A percentile compares a stretch with the other conserved stretches of the same genome.
phyloP scores from a whole-genome alignment of 306 rosid genomes.

The Cucumis cinereus region DNA sequence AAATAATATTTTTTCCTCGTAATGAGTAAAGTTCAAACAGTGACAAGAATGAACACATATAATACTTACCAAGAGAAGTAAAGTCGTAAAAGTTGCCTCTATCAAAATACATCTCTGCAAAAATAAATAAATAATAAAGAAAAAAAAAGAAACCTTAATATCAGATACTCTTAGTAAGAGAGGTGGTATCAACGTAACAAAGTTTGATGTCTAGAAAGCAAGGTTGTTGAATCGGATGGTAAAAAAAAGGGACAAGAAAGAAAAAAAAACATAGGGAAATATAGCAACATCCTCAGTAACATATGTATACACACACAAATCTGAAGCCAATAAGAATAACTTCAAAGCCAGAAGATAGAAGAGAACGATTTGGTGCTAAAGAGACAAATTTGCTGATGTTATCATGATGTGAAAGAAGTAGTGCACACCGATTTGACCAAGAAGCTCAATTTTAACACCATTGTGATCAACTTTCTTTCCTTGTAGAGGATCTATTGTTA shows the following conservation, averaged over 20 bases:
- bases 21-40: neutral
- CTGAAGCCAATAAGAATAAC: neutral
- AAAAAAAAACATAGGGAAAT: neutral
- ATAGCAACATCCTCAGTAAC: neutral
- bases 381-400: neutral
- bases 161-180: neutral
- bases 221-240: neutral
- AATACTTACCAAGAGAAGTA: conserved; percentile 84
- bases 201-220: neutral
- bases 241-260: neutral
- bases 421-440: conserved; percentile 81
- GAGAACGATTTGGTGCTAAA: neutral
- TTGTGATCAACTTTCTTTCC: conserved; percentile 96
- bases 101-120: conserved; percentile 94
- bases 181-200: neutral
- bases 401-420: conserved; percentile 3
- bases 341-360: neutral
- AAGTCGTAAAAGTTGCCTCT: conserved; percentile 94
- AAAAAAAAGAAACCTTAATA: neutral
- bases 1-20: neutral
- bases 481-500: conserved; percentile 79
- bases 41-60: conserved; percentile 7
- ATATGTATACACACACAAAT: neutral
- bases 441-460: conserved; percentile 92
- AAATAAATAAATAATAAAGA: neutral